phyloP scores from a whole-genome alignment of 2,329 filamentous ascomycete genomes.

The Parastagonospora avenae region DNA sequence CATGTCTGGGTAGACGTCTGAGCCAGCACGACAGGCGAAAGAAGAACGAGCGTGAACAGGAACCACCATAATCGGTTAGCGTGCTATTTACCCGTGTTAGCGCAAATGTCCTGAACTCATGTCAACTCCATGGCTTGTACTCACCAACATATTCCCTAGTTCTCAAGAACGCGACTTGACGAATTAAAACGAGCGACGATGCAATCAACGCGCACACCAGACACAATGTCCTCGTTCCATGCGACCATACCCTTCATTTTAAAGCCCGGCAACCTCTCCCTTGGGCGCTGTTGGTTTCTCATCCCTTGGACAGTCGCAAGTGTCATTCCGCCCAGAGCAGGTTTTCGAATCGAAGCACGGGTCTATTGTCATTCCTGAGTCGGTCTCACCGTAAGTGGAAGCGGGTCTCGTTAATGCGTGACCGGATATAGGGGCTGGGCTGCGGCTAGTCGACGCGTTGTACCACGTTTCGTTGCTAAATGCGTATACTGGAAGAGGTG shows the following conservation, averaged over 20 bases:
- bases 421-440: slow-evolving; percentile 1
- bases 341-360: slow-evolving; percentile 5
- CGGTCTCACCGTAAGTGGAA: slow-evolving; percentile 11
- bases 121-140: background rate
- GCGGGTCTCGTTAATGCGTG: slow-evolving; percentile 1
- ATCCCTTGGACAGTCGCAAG: slow-evolving; percentile 13
- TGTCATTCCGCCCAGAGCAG: slow-evolving; percentile 18
- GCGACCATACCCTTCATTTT: slow-evolving; percentile 6
- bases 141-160: slow-evolving; percentile 13
- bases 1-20: background rate
- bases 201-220: background rate
- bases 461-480: slow-evolving; percentile 10
- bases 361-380: slow-evolving; percentile 15
- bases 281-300: slow-evolving; percentile 10
- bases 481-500: slow-evolving; percentile 4
- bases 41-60: slow-evolving; percentile 7
- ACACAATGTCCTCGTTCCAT: background rate
- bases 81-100: slow-evolving; percentile 9
- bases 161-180: slow-evolving; percentile 1
- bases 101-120: background rate
- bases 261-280: slow-evolving; percentile 12
- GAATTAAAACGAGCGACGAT: slow-evolving; percentile 3
- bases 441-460: background rate
- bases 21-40: slow-evolving; percentile 6
- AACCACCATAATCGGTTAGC: slow-evolving; percentile 12